A percentile compares a stretch with the other conserved stretches of the same genome.
Conservation (phyloP, 108 stramenopile genomes). For the Skeletonema grethae region DNA sequence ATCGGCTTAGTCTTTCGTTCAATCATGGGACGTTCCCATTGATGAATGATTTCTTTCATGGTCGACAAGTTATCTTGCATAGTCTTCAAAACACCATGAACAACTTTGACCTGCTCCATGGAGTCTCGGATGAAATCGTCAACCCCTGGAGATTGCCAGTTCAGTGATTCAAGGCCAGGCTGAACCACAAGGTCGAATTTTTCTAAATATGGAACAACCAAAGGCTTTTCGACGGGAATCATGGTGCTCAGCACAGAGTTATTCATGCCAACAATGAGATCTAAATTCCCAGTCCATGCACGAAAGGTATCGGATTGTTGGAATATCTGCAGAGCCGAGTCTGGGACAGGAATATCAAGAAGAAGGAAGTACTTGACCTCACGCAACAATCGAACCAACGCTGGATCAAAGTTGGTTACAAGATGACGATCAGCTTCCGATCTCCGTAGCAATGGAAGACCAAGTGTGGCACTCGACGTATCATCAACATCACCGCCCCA, state of each 20-base stretch:
- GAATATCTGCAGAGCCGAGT: slow-evolving; percentile 79
- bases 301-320: slow-evolving; percentile 81
- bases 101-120: slow-evolving; percentile 68
- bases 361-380: slow-evolving; percentile 92
- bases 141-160: slow-evolving; percentile 75
- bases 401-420: slow-evolving; percentile 90
- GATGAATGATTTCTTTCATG: slow-evolving; percentile 52
- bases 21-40: slow-evolving; percentile 73
- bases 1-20: slow-evolving; percentile 86
- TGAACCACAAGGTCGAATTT: slow-evolving; percentile 77
- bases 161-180: slow-evolving; percentile 67
- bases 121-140: slow-evolving; percentile 75
- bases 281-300: slow-evolving; percentile 83
- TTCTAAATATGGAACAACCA: slow-evolving; percentile 72
- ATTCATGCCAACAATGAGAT: slow-evolving; percentile 88
- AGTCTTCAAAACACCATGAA: slow-evolving; percentile 68
- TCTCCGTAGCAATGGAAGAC: slow-evolving; percentile 73
- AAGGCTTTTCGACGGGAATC: slow-evolving; percentile 88
- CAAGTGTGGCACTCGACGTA: slow-evolving; percentile 78
- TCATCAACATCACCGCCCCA: slow-evolving; percentile 84
- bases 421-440: slow-evolving; percentile 56
- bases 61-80: slow-evolving; percentile 81
- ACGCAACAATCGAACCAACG: slow-evolving; percentile 80
- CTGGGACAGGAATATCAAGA: slow-evolving; percentile 76
- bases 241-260: slow-evolving; percentile 74